A percentile compares a stretch with the other conserved stretches of the same genome.
Conservation (phyloP, 1,284 basidiomycete species). For the Gymnopus androsaceus region DNA sequence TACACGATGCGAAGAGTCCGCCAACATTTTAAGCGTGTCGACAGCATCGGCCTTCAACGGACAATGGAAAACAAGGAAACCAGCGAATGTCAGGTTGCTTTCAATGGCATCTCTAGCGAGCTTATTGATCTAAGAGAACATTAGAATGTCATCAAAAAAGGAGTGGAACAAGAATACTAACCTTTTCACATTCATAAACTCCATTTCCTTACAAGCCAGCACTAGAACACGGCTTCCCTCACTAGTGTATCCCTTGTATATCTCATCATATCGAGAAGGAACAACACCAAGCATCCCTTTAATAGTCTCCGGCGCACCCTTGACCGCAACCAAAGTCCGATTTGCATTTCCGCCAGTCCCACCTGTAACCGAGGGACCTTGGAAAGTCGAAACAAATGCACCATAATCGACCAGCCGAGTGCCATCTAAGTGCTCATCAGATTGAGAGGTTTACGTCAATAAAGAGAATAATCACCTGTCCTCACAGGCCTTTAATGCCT, state of each 20-base stretch:
- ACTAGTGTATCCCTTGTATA: conserved; percentile 91
- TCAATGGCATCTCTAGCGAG: conserved; percentile 81
- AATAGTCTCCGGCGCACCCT: conserved; percentile 95
- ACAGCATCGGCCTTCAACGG: conserved; percentile 92
- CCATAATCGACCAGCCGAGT: conserved; percentile 49
- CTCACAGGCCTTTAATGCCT: conserved; percentile 56
- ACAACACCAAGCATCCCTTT: conserved; percentile 79
- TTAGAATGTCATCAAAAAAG: background rate
- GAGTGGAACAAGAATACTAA: too few relatives aligned
- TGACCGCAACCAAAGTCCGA: conserved; percentile 70
- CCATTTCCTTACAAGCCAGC: conserved; percentile 83
- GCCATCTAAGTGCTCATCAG: conserved; percentile 38
- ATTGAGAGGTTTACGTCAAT: background rate
- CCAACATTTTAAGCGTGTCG: conserved; percentile 86
- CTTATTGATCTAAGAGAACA: conserved; percentile 72
- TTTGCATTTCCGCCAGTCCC: conserved; percentile 41
- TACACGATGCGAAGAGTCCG: conserved; percentile 92
- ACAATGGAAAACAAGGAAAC: conserved; percentile 96
- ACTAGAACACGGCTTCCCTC: conserved; percentile 91
- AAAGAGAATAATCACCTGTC: conserved; percentile 37
- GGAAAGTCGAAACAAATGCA: conserved; percentile 71
- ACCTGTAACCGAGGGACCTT: conserved; percentile 7
- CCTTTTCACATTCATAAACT: conserved; percentile 68
- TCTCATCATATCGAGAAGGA: conserved; percentile 84
- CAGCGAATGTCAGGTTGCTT: conserved; percentile 75